A percentile compares a stretch with the other conserved stretches of the same genome.
These are phyloP conservation scores for Colletotrichum trifolii DNA, from an alignment of 2,329 filamentous ascomycete species.

Conservation along the genomic window DNA sequence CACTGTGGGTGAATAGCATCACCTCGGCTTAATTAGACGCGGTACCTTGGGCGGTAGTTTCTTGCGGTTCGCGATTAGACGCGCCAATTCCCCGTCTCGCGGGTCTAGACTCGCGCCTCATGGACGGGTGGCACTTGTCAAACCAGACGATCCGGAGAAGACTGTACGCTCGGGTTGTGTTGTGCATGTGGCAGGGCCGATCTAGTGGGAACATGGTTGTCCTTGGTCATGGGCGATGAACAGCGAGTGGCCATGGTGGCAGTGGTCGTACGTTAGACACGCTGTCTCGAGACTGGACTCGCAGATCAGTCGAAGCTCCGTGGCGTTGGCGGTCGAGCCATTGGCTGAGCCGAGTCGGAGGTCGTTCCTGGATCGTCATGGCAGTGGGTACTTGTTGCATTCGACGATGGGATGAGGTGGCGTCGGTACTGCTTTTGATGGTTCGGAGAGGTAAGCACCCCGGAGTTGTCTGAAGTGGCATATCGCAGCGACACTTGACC, in stretches of 20 bases:
- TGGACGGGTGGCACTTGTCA: constrained; percentile 5
- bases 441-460: neutral
- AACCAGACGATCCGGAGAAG: constrained; percentile 6
- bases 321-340: neutral
- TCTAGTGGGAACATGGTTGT: constrained; percentile 8
- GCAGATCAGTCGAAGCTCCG: too few relatives aligned
- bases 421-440: neutral
- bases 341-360: constrained; percentile 4
- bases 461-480: too few relatives aligned
- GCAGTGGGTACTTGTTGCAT: neutral
- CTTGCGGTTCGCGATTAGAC: neutral
- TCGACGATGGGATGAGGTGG: neutral
- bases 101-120: constrained; percentile 10
- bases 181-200: constrained; percentile 15
- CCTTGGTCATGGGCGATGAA: constrained; percentile 6
- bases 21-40: neutral
- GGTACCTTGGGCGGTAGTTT: neutral
- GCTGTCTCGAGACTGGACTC: too few relatives aligned
- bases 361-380: constrained; percentile 1
- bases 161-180: constrained; percentile 1
- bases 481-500: too few relatives aligned
- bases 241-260: constrained; percentile 1
- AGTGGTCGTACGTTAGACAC: neutral
- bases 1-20: constrained; percentile 5
- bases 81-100: neutral